Conservation (phyloP, 192 early-diverging fungal genomes). For the Podila clonocystis region DNA sequence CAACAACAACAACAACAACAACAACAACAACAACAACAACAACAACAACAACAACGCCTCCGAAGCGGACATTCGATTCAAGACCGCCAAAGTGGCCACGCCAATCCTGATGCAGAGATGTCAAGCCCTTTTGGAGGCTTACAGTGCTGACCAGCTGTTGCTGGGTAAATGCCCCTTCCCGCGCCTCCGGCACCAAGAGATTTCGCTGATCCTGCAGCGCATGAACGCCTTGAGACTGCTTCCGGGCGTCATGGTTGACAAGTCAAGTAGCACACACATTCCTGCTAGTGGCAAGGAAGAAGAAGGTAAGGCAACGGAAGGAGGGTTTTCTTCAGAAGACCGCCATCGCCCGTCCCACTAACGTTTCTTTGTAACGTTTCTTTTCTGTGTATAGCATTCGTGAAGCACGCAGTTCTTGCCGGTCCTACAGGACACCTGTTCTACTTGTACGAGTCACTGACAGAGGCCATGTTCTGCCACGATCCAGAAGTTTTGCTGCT, state of each 20-base stretch:
- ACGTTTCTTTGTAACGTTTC: too few species aligned
- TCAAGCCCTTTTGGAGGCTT: slow-evolving; percentile 64
- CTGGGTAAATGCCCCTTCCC: slow-evolving; percentile 78
- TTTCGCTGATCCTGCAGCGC: slow-evolving; percentile 25
- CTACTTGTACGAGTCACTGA: slow-evolving; percentile 72
- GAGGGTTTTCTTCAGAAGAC: too few species aligned
- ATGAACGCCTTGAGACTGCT: slow-evolving; percentile 20
- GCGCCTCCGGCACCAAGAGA: slow-evolving; percentile 53
- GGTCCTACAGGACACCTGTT: slow-evolving; percentile 73
- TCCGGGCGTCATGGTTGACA: slow-evolving; percentile 46
- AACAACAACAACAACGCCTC: slow-evolving; percentile 17
- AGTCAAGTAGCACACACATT: neutral
- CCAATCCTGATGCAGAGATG: slow-evolving; percentile 73
- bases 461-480: slow-evolving; percentile 62
- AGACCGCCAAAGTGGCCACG: slow-evolving; percentile 69
- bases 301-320: too few species aligned
- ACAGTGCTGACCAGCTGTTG: slow-evolving; percentile 70
- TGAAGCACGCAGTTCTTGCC: slow-evolving; percentile 44
- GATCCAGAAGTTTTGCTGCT: slow-evolving; percentile 53
- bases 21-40: neutral
- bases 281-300: too few species aligned
- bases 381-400: neutral
- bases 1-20: too few species aligned
- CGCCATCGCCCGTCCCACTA: too few species aligned
- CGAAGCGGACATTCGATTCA: slow-evolving; percentile 54